Evolutionary conservation across 768 basidiomycete species (phyloP), one percentile per base, ranked within the genome.

Genomic region (Butyriboletus loyo): DNA sequence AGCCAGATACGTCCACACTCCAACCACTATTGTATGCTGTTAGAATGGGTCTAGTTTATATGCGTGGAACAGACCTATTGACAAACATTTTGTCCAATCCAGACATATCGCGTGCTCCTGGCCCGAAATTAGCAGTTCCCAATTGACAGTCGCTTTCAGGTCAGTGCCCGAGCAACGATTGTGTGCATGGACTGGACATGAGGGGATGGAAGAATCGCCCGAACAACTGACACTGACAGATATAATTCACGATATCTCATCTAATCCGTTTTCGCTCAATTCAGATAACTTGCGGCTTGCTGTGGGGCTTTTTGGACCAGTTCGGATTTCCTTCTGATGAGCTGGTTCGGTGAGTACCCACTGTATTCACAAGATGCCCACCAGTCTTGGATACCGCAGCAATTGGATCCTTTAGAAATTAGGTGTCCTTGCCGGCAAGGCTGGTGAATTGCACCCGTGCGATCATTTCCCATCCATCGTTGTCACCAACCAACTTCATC

Each of bases 281-380:
- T 14, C 41, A 47, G 53, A 52, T 54, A 37, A 17, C 46, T 22
- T 34, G 19, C 10, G n/a, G 28, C 37, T 48, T 21, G 32, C 8
- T n/a, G 27, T 47, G 35, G 15, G 35, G 30, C 2, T 40, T 48
- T 49, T 52, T 25, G 52, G 57, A 8, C 14, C 28, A 5, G n/a
- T 31, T 47, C 25, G 13, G 25, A 10, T 21, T n/a, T 15, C 10
- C 5, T 11, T 24, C 36, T 25, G 11, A 17, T 24, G 57, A 54
- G 24, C 61, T 49, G 49, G 61, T 42, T 62, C 43, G 49, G n/a
- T 7, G 4, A 22, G 49, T 7, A 17, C 32, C n/a, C 17, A 24
- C 8, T 36, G 10, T 13, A 9, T 41, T 42, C 24, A 15, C 36
- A 11, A 39, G 42, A 22, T 24, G 17, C 25, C 39, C 31, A 24